These are phyloP conservation scores for Dalbergia cultrata DNA, from an alignment of 306 rosid genomes.

Conservation along the genomic window DNA sequence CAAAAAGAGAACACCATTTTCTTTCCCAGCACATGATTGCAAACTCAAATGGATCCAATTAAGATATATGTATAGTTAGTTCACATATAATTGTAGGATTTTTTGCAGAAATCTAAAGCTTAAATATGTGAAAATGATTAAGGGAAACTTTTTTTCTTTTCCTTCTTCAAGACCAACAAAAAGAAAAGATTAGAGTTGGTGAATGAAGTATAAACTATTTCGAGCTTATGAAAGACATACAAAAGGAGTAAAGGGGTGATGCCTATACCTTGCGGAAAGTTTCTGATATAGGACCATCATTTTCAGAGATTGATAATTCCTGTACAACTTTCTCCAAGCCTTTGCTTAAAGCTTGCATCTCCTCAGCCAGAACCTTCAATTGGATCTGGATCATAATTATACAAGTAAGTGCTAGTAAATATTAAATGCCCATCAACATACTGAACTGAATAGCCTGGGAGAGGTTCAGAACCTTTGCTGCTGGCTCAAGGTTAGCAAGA, in stretches of 20 bases:
- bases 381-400: slow-evolving; percentile 67
- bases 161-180: neutral
- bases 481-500: slow-evolving; percentile 82
- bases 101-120: slow-evolving; percentile 18
- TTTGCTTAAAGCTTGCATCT: slow-evolving; percentile 94
- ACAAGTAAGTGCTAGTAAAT: slow-evolving; percentile 39
- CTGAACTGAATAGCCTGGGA: slow-evolving; percentile 48
- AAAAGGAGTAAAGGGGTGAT: slow-evolving; percentile 27
- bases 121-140: slow-evolving; percentile 16
- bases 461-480: slow-evolving; percentile 82
- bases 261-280: slow-evolving; percentile 70
- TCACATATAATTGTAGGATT: neutral
- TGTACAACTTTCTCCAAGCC: slow-evolving; percentile 89
- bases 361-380: slow-evolving; percentile 87
- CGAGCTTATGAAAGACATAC: slow-evolving; percentile 8
- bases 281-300: slow-evolving; percentile 84
- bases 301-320: slow-evolving; percentile 82
- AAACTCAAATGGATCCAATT: slow-evolving; percentile 31
- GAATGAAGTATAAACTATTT: slow-evolving; percentile 18
- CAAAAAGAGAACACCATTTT: neutral
- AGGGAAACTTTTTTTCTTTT: neutral
- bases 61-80: neutral
- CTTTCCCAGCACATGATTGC: slow-evolving; percentile 27
- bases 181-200: neutral
- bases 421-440: slow-evolving; percentile 9